phyloP scores from a whole-genome alignment of 1,284 basidiomycete genomes.

The Ganoderma sinense region DNA sequence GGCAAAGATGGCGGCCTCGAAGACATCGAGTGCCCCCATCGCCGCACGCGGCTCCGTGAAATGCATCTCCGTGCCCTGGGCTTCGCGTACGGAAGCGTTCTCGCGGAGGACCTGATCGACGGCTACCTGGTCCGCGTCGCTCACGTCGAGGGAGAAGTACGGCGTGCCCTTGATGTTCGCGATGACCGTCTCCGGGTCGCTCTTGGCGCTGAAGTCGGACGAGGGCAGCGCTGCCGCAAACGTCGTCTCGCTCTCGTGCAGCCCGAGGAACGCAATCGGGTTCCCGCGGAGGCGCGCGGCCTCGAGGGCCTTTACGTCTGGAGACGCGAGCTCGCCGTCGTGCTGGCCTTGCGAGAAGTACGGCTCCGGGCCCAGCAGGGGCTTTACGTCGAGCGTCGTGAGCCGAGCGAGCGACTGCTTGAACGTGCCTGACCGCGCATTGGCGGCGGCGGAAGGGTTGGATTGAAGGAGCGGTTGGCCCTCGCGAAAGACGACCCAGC shows the following conservation, averaged over 20 bases:
- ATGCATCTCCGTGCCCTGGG: conserved; percentile 49
- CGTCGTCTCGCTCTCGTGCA: conserved; percentile 68
- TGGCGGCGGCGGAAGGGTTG: background rate
- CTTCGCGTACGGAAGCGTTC: conserved; percentile 35
- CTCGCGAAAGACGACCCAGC: conserved; percentile 80
- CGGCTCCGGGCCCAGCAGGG: conserved; percentile 53
- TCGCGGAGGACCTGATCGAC: conserved; percentile 56
- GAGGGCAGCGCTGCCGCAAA: conserved; percentile 61
- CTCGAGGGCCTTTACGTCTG: conserved; percentile 60
- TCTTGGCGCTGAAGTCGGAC: conserved; percentile 60
- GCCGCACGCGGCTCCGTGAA: conserved; percentile 79
- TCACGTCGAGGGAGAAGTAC: conserved; percentile 83
- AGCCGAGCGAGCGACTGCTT: conserved; percentile 56
- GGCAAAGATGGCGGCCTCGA: conserved; percentile 79
- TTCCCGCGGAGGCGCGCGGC: conserved; percentile 68
- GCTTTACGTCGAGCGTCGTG: conserved; percentile 59
- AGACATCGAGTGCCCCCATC: conserved; percentile 58
- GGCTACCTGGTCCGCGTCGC: conserved; percentile 53
- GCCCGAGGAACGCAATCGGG: conserved; percentile 76
- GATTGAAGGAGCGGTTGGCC: conserved; percentile 67
- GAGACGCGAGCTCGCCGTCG: conserved; percentile 52
- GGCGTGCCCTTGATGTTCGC: conserved; percentile 75
- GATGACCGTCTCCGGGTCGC: conserved; percentile 49
- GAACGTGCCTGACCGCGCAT: conserved; percentile 24
- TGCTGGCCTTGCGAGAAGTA: conserved; percentile 75